Base-by-base conservation (phyloP, 371 early-diverging fungal genomes). In the Mucor mucedo region DNA sequence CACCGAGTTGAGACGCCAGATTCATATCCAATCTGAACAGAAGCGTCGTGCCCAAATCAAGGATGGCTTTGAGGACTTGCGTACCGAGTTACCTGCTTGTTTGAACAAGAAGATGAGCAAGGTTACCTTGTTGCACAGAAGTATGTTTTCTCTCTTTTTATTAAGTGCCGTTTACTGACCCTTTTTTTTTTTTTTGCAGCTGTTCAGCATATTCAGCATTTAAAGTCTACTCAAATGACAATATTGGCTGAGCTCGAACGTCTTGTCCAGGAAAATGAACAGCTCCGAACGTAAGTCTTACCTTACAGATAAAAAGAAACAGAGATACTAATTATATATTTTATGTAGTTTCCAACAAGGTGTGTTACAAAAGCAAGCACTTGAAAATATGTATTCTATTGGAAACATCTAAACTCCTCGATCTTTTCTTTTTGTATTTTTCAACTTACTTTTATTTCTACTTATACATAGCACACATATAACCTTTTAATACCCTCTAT, bases 1-100 rank as follows among this genome's bases (percentile, higher is more conserved):
- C 3, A 68, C 73, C 44, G 82, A 82, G 44, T 52, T 78, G 40
- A 71, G 82, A 61, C 75, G 78, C 29, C 82, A 75, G 52, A 75
- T 82, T 48, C 82, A 82, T 61, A 82, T 82, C 58, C 82, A 82
- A 59, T 82, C 82, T 48, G 82, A 81, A 54, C 82, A 81, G 62
- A 81, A 77, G 58, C 75, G 82, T 57, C 75, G 82, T 29, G 78
- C 81, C 44, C 78, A 80, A 63, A 80, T 80, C 33, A 80, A 80
- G 54, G 81, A 80, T 65, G 80, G 81, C 4, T 80, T 80, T 70
- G 81, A 80, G 56, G 75, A 78, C 53, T 70, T 78, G 50, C 71
- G 79, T 35, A 63, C 62, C 40, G 76, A 80, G 35, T 63, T 80
- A 32, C 81, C 81, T 40, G 69, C 70, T 40, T 73, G 75, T 55